Conservation (phyloP, 495 filamentous ascomycete genomes). For the Penicillium manginii region DNA sequence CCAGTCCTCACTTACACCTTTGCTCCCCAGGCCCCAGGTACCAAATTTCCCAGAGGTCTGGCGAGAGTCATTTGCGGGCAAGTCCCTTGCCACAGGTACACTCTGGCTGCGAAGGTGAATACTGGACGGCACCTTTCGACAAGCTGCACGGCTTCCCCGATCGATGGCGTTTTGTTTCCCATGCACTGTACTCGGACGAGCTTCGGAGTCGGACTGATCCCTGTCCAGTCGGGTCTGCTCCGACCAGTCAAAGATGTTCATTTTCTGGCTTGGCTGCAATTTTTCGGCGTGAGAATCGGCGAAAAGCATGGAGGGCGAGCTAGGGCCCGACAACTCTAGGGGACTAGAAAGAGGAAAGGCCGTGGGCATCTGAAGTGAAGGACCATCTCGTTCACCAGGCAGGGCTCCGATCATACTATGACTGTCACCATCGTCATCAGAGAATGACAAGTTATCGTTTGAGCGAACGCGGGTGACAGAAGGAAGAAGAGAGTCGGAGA, state of each 20-base stretch:
- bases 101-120: slow-evolving; percentile 92
- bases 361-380: slow-evolving; percentile 5
- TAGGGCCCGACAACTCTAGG: slow-evolving; percentile 2
- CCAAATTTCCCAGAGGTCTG: slow-evolving; percentile 78
- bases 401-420: slow-evolving; percentile 39
- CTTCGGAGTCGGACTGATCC: slow-evolving; percentile 53
- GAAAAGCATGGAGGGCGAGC: slow-evolving; percentile 2
- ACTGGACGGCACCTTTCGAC: slow-evolving; percentile 74
- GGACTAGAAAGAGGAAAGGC: slow-evolving; percentile 8
- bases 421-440: slow-evolving; percentile 36
- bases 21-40: slow-evolving; percentile 84
- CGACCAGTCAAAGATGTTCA: slow-evolving; percentile 82
- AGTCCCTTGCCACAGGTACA: slow-evolving; percentile 82
- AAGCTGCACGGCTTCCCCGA: slow-evolving; percentile 73
- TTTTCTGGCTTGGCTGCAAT: slow-evolving; percentile 29
- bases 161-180: slow-evolving; percentile 78
- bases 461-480: slow-evolving; percentile 36
- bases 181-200: slow-evolving; percentile 85
- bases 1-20: slow-evolving; percentile 82
- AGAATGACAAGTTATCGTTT: slow-evolving; percentile 22
- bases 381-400: slow-evolving; percentile 30
- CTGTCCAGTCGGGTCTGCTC: slow-evolving; percentile 65
- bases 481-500: slow-evolving; percentile 54
- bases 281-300: slow-evolving; percentile 20
- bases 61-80: slow-evolving; percentile 54